Conservation (phyloP, 495 filamentous ascomycete species). For the Chaetomium tenue region DNA sequence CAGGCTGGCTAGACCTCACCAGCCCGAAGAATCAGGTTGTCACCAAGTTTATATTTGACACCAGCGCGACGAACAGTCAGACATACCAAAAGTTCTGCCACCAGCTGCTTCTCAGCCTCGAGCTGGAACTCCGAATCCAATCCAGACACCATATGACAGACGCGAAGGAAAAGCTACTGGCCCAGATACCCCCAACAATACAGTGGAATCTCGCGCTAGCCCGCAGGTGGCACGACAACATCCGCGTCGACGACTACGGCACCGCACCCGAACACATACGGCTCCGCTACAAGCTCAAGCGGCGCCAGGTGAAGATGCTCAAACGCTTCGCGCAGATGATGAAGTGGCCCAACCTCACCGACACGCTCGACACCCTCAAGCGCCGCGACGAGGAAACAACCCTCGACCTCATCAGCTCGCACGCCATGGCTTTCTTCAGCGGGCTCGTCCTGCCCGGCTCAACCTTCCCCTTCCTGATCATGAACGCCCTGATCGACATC, state of each 20-base stretch:
- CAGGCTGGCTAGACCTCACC: conserved; percentile 69
- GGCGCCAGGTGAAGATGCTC: conserved; percentile 61
- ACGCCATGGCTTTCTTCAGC: conserved; percentile 70
- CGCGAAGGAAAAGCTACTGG: conserved; percentile 56
- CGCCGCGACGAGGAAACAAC: conserved; percentile 54
- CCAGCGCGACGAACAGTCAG: conserved; percentile 43
- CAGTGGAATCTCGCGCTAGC: conserved; percentile 68
- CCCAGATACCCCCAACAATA: conserved; percentile 62
- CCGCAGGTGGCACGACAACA: conserved; percentile 64
- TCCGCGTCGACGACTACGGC: conserved; percentile 56
- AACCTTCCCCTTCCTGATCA: conserved; percentile 67
- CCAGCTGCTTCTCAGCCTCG: conserved; percentile 66
- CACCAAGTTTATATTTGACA: conserved; percentile 50
- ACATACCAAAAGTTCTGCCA: conserved; percentile 65
- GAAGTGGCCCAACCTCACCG: conserved; percentile 69
- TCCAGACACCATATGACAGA: conserved; percentile 51
- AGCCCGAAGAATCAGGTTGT: conserved; percentile 61
- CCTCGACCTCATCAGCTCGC: conserved; percentile 59
- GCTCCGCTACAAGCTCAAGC: conserved; percentile 57
- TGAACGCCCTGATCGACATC: conserved; percentile 71
- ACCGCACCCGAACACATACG: conserved; percentile 45
- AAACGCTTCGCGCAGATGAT: conserved; percentile 64
- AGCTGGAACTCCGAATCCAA: conserved; percentile 63
- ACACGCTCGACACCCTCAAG: conserved; percentile 58
- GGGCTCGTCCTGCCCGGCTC: conserved; percentile 66